Evolutionary conservation across 805 yeast species (phyloP), one percentile per base, ranked within the genome.

Genomic region (Saturnispora sanitii): DNA sequence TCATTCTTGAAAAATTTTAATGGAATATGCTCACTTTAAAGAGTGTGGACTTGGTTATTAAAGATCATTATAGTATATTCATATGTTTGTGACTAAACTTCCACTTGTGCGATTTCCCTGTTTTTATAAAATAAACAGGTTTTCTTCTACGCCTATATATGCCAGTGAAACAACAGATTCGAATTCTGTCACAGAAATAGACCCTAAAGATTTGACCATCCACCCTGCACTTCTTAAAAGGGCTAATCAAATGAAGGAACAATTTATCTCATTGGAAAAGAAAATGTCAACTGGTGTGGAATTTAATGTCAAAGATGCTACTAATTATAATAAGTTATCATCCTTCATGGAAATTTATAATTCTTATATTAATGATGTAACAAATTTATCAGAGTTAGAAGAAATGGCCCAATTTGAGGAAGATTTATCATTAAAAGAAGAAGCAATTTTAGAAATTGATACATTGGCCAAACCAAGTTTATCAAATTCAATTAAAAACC

Each of bases 371-470:
- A 52, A 52, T 0, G 56, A 61, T 46, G 49, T 57, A 12, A 45
- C 46, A 3, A 57, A 66, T 22, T 55, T 54, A 37, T 46, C 49
- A 8, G 73, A 61, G 13, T 49, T 71, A 37, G 45, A 55, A 31
- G 50, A 49, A 11, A 57, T 70, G 49, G 43, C 32, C 4, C 15
- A 35, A 2, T 47, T 48, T 4, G 62, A 61, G 4, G 74, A 66
- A 43, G 71, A 77, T 17, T 64, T 64, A 35, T 40, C 67, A 55
- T 56, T 80, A 29, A 63, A 61, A 29, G 66, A 62, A 4, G 88
- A 81, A 12, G 96, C 94, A 0, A 56, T 66, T 33, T 46, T 46
- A 4, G 96, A 90, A 53, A 50, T 85, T 4, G 65, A 63, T 1
- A 25, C n/a, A 12, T 6, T 15, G 5, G 35, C 25, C 6, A 9